phyloP scores from a whole-genome alignment of 73 alveolate genomes.

The Breviolum minutum region DNA sequence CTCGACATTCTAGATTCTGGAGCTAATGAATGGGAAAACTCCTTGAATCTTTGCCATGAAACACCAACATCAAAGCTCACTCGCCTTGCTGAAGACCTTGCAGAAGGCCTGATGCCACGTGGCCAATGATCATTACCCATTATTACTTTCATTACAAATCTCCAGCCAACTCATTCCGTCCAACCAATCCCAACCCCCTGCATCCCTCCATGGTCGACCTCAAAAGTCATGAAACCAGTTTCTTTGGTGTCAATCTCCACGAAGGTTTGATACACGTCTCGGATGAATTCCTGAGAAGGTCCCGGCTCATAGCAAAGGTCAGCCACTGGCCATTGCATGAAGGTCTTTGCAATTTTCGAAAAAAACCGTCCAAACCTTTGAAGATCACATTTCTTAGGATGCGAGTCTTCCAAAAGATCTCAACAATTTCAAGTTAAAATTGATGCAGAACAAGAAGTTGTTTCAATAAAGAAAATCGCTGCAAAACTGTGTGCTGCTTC shows the following conservation, averaged over 20 bases:
- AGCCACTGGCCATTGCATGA: no score
- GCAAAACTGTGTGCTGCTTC: not conserved
- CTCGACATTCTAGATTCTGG: no score
- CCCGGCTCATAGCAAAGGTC: no score
- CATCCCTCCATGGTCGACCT: not conserved
- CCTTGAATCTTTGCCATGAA: not conserved
- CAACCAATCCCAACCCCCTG: not conserved
- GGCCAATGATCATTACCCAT: not conserved
- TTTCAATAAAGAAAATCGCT: not conserved
- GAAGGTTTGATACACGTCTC: conserved; percentile 65
- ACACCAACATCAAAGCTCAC: not conserved
- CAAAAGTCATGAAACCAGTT: conserved; percentile 48
- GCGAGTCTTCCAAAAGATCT: not conserved
- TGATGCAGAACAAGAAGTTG: not conserved
- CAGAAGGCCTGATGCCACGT: conserved; percentile 65
- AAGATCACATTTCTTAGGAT: no score
- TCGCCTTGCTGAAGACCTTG: conserved; percentile 78
- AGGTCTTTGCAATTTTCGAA: not conserved
- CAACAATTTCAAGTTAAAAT: not conserved
- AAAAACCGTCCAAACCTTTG: not conserved
- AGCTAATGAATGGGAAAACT: no score
- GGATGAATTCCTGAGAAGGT: conserved; percentile 60
- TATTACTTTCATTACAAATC: not conserved
- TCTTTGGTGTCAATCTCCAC: conserved; percentile 77
- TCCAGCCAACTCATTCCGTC: not conserved